Base-by-base conservation (phyloP, 1,139 yeast genomes). In the Candida mesenterica region DNA sequence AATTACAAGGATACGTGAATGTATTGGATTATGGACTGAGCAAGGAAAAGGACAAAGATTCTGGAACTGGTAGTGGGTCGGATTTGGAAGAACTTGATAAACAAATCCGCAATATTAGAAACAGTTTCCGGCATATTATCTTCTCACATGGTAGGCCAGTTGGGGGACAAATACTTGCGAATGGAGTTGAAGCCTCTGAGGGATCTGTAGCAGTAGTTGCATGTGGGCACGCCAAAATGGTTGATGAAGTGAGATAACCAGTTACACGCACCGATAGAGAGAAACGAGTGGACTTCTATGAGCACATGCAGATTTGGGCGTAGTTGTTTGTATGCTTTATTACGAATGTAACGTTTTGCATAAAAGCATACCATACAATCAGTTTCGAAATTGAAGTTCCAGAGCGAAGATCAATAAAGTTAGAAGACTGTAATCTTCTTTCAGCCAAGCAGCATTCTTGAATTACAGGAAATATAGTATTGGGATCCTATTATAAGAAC, bases 221-320 rank as follows among this genome's bases (percentile, higher is more conserved):
- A 4, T 77, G 83, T 59, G 82, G 82, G 2, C 78, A 75, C 37
- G 72, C 77, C 10, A 39, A 49, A 4, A 66, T 76, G 74, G 78
- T 75, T 37, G 82, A 77, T 47, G 67, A 65, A 17, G 42, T 75
- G 27, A 59, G 82, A 35, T 50, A 59, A 30, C 38, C 50, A 13
- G 63, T 65, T 12, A 65, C 64, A 12, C 39, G 52, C 10, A 44
- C 55, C 31, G 40, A 64, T 8, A 56, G 57, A 29, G 48, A 53
- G 3, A 44, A 62, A 36, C 55, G 78, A 30, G 57, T 75, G 9
- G 80, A 74, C 41, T 64, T 68, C 42, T 74, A 53, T 44, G 80
- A 75, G 47, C 68, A 64, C 43, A 45, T 64, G 14, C 71, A 65
- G 43, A 59, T 61, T 4, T 65, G 72, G 72, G 63, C 56, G 6